Evolutionary conservation across 2,329 filamentous ascomycete species (phyloP).

Genomic region (Pyrenophora teres): DNA sequence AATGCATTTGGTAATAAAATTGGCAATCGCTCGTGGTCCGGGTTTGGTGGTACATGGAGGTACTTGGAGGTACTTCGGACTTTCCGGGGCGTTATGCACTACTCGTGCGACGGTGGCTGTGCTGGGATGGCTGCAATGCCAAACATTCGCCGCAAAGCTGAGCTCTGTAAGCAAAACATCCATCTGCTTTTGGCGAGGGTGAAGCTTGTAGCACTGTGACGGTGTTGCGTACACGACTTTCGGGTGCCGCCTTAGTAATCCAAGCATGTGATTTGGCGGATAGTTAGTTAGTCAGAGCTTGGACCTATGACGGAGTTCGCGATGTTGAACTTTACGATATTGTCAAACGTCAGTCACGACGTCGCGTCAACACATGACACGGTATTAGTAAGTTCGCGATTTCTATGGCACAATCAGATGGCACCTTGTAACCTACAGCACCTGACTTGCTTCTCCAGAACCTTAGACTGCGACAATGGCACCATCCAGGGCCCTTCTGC

Average conservation of each 20-base stretch:
- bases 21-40: conserved; percentile 4
- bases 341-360: conserved; percentile 19
- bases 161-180: conserved; percentile 1
- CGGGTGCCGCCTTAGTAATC: conserved; percentile 13
- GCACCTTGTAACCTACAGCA: conserved; percentile 12
- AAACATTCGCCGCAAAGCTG: neutral
- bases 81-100: conserved; percentile 15
- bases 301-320: conserved; percentile 39
- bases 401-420: neutral
- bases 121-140: conserved; percentile 21
- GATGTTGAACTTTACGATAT: conserved; percentile 10
- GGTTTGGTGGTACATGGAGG: neutral
- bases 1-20: conserved; percentile 14
- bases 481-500: conserved; percentile 39
- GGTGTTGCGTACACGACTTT: neutral
- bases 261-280: conserved; percentile 37
- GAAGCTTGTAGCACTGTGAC: conserved; percentile 3
- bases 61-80: conserved; percentile 25
- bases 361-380: conserved; percentile 12
- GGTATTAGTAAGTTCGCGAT: conserved; percentile 14
- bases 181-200: conserved; percentile 6
- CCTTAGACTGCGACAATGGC: conserved; percentile 32
- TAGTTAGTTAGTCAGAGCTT: conserved; percentile 16
- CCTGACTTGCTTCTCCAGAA: conserved; percentile 8
- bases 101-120: conserved; percentile 12